Evolutionary conservation across 2,329 filamentous ascomycete species (phyloP).

Genomic region (Phymatotrichopsis omnivora): DNA sequence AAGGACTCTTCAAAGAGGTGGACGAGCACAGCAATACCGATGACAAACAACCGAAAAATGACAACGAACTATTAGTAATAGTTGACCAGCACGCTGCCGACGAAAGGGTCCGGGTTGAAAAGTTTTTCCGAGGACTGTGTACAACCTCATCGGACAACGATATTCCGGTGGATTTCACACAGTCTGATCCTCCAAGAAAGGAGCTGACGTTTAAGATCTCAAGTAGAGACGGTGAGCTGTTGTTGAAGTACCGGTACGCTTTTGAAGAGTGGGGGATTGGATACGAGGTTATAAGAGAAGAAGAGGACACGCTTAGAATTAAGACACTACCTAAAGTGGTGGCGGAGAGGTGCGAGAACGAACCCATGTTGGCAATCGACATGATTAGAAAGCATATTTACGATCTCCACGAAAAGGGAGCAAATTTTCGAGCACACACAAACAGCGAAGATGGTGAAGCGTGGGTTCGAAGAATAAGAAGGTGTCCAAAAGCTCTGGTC

Average conservation of each 20-base stretch:
- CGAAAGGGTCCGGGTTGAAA: constrained; percentile 72
- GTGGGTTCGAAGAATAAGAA: constrained; percentile 25
- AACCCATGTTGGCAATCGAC: constrained; percentile 62
- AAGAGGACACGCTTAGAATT: constrained; percentile 34
- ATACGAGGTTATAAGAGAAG: constrained; percentile 42
- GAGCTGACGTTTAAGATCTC: constrained; percentile 57
- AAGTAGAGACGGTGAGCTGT: constrained; percentile 47
- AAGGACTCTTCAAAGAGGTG: constrained; percentile 21
- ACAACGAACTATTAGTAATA: constrained; percentile 49
- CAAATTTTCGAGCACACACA: neutral
- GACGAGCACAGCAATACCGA: neutral
- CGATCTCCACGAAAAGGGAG: constrained; percentile 45
- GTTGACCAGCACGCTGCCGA: constrained; percentile 94
- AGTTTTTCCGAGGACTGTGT: constrained; percentile 52
- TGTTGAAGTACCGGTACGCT: constrained; percentile 44
- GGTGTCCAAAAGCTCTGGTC: constrained; percentile 52
- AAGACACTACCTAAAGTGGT: constrained; percentile 59
- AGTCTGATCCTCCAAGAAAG: constrained; percentile 39
- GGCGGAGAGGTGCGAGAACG: constrained; percentile 59
- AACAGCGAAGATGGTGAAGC: neutral
- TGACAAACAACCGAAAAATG: constrained; percentile 15
- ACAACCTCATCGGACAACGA: constrained; percentile 16
- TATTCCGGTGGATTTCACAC: neutral
- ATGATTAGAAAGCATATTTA: constrained; percentile 67
- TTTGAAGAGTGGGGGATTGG: constrained; percentile 67